Conservation (phyloP, 257 asterid genomes). For the Solanum arcanum region DNA sequence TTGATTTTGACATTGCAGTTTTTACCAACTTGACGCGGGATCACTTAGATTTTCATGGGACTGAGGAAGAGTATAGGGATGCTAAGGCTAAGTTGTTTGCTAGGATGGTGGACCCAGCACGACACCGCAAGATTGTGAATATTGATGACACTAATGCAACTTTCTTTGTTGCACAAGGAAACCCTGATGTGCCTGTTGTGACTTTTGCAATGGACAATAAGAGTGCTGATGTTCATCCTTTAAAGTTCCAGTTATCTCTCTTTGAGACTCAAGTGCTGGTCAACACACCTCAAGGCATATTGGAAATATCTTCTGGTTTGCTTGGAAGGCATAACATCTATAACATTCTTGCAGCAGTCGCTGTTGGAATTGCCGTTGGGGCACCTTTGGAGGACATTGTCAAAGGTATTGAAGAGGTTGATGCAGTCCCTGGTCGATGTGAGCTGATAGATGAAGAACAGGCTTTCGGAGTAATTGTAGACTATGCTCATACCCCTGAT, state of each 20-base stretch:
- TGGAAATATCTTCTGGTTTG: conserved; percentile 88
- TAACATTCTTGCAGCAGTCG: conserved; percentile 81
- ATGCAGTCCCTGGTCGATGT: conserved; percentile 92
- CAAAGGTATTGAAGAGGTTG: conserved; percentile 95
- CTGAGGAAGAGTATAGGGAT: conserved; percentile 54
- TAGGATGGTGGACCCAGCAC: conserved; percentile 71
- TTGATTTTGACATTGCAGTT: conserved; percentile 87
- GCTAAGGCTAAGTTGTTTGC: conserved; percentile 63
- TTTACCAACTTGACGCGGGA: conserved; percentile 68
- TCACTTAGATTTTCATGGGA: conserved; percentile 60
- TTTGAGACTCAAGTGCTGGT: conserved; percentile 94
- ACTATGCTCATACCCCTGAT: conserved; percentile 78
- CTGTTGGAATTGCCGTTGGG: conserved; percentile 90
- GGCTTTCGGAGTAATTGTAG: conserved; percentile 90
- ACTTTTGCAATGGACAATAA: conserved; percentile 82
- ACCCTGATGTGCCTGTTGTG: conserved; percentile 67
- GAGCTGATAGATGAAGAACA: conserved; percentile 97
- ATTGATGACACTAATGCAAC: conserved; percentile 69
- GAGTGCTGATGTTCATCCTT: conserved; percentile 74
- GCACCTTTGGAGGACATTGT: conserved; percentile 96
- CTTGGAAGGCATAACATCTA: conserved; percentile 89
- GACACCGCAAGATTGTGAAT: conserved; percentile 78
- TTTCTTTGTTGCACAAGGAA: conserved; percentile 69
- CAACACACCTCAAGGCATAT: conserved; percentile 76
- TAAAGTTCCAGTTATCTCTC: conserved; percentile 69